Evolutionary conservation across 139 green algal genomes (phyloP).

Genomic region (Trebouxia sp.): DNA sequence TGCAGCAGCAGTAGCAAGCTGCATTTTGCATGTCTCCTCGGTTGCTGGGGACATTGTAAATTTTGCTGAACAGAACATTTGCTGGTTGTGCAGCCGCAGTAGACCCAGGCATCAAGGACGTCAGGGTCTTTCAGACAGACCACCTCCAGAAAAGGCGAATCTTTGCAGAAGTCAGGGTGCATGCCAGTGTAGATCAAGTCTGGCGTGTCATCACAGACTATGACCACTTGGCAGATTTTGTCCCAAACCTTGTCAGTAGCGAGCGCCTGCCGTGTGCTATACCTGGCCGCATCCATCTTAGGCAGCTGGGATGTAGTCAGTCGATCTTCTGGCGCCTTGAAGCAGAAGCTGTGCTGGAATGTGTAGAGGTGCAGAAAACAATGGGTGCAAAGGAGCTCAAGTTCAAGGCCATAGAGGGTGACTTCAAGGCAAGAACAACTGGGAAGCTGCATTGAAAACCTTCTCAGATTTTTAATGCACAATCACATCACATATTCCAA

Average conservation of each 20-base stretch:
- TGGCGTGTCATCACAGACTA: conserved; percentile 68
- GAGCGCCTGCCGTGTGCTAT: conserved; percentile 38
- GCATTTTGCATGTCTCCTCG: too few relatives aligned
- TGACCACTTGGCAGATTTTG: conserved; percentile 51
- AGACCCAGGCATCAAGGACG: background rate
- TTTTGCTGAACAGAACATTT: background rate
- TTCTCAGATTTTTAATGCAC: too few relatives aligned
- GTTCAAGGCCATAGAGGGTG: conserved; percentile 51
- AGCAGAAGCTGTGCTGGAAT: conserved; percentile 52
- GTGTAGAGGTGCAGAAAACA: conserved; percentile 38
- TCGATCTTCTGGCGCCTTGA: conserved; percentile 55
- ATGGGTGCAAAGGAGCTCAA: conserved; percentile 41
- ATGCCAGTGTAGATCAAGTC: conserved; percentile 52
- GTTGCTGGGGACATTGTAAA: too few relatives aligned
- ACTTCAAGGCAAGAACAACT: conserved; percentile 48
- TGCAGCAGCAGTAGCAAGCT: too few relatives aligned
- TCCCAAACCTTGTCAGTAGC: conserved; percentile 63
- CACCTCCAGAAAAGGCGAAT: conserved; percentile 22
- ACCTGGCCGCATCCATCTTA: conserved; percentile 31
- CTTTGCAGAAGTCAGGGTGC: conserved; percentile 49
- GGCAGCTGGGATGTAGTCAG: conserved; percentile 53
- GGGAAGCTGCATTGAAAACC: background rate
- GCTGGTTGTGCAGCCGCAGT: background rate
- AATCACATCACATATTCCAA: too few relatives aligned
- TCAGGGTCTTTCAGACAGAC: conserved; percentile 29